A percentile compares a stretch with the other conserved stretches of the same genome.
Evolutionary conservation across 1,139 yeast genomes (phyloP).

Genomic region (Saccharomyces pastorianus): DNA sequence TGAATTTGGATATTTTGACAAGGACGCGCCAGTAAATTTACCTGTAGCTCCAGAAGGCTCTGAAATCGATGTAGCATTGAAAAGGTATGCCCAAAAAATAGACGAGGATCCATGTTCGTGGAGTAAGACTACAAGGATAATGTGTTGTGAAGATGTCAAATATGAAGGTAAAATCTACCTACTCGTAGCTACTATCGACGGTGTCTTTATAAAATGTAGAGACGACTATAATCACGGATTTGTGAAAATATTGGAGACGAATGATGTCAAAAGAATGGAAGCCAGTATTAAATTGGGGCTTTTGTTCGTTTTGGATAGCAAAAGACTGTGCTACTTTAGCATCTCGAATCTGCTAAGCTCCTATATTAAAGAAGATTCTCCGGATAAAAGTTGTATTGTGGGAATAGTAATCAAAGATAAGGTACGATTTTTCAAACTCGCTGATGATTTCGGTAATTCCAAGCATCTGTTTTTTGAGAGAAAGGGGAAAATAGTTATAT

Average conservation of each 20-base stretch:
- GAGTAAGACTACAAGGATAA: slow-evolving; percentile 31
- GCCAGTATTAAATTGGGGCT: slow-evolving; percentile 52
- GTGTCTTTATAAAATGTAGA: slow-evolving; percentile 29
- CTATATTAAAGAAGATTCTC: slow-evolving; percentile 26
- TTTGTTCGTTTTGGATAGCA: slow-evolving; percentile 52
- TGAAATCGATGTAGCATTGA: slow-evolving; percentile 47
- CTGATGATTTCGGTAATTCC: slow-evolving; percentile 49
- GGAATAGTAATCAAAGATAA: slow-evolving; percentile 33
- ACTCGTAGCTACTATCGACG: slow-evolving; percentile 31
- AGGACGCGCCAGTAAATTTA: slow-evolving; percentile 45
- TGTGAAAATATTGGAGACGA: slow-evolving; percentile 45
- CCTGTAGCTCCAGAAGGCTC: slow-evolving; percentile 60
- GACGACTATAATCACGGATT: slow-evolving; percentile 36
- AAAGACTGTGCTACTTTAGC: slow-evolving; percentile 52
- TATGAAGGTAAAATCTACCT: slow-evolving; percentile 26
- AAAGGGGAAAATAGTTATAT: slow-evolving; percentile 33
- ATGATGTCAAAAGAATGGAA: slow-evolving; percentile 52
- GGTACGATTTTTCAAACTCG: slow-evolving; percentile 53
- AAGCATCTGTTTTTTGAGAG: slow-evolving; percentile 49
- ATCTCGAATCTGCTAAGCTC: slow-evolving; percentile 39
- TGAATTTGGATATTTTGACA: slow-evolving; percentile 56
- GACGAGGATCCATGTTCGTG: slow-evolving; percentile 7
- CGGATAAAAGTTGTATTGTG: slow-evolving; percentile 23
- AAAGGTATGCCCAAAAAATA: slow-evolving; percentile 28
- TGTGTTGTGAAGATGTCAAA: slow-evolving; percentile 43